Conservation (phyloP, 179 eudicot genomes). For the Patellifolia procumbens region DNA sequence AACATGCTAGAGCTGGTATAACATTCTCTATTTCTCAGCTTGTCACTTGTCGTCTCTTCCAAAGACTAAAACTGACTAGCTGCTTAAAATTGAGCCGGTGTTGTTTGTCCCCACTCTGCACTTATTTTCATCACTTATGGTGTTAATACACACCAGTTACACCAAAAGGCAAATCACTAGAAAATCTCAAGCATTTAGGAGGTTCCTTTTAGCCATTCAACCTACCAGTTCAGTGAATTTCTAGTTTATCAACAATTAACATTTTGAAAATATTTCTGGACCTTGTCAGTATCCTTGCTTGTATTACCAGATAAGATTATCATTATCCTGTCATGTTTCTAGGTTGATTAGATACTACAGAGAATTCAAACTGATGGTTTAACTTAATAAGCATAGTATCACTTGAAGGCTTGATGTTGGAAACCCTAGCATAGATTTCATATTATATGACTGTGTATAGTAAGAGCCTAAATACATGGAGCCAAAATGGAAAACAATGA, state of each 20-base stretch:
- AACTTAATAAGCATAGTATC: background rate
- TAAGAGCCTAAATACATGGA: too few relatives aligned
- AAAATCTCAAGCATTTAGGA: constrained; percentile 18
- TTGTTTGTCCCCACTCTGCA: constrained; percentile 7
- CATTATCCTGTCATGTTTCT: constrained; percentile 21
- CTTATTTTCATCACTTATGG: background rate
- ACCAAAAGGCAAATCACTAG: constrained; percentile 22
- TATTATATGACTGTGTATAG: too few relatives aligned
- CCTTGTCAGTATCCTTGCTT: constrained; percentile 5
- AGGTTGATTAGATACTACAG: constrained; percentile 27
- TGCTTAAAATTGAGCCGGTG: constrained; percentile 6
- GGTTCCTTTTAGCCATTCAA: constrained; percentile 16
- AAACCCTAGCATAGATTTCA: constrained; percentile 3
- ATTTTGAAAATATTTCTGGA: background rate
- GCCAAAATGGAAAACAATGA: too few relatives aligned
- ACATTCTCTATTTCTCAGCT: constrained; percentile 10
- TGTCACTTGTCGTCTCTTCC: constrained; percentile 13
- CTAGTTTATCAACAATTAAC: constrained; percentile 20
- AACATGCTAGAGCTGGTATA: constrained; percentile 7
- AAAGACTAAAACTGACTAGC: background rate
- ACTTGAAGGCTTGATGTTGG: background rate
- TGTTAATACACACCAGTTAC: background rate
- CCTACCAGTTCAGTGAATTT: too few relatives aligned
- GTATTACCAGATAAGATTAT: constrained; percentile 12
- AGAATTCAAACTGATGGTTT: constrained; percentile 15